phyloP scores from a whole-genome alignment of 257 asterid species.

The Nemophila menziesii region DNA sequence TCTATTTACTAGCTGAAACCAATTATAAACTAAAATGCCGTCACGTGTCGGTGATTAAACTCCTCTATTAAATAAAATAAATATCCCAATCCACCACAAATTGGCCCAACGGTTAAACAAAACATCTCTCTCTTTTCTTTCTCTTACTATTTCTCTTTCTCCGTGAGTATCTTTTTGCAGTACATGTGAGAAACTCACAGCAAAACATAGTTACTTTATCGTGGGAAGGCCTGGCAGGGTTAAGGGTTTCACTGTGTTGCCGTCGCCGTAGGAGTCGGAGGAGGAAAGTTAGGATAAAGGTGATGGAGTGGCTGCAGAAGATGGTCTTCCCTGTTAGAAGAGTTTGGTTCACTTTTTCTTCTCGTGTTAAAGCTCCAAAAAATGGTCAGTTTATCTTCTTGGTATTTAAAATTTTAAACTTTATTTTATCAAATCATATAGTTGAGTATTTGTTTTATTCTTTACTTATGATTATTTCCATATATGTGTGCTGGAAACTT shows the following conservation, averaged over 20 bases:
- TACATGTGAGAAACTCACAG: background rate
- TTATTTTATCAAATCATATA: background rate
- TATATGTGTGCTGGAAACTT: too few relatives aligned
- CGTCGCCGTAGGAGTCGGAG: slow-evolving; percentile 35
- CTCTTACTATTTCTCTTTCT: background rate
- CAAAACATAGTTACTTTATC: background rate
- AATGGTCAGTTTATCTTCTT: slow-evolving; percentile 37
- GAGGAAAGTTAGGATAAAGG: slow-evolving; percentile 43
- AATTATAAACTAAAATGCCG: background rate
- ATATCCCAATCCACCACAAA: too few relatives aligned
- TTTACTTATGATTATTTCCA: too few relatives aligned
- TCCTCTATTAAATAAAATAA: background rate
- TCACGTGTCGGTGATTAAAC: background rate
- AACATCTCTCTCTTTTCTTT: background rate
- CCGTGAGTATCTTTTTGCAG: background rate
- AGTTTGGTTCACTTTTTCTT: slow-evolving; percentile 53
- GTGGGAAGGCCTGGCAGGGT: slow-evolving; percentile 55
- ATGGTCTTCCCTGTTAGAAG: slow-evolving; percentile 70
- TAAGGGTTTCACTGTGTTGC: slow-evolving; percentile 36
- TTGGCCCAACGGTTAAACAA: background rate
- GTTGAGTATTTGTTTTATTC: too few relatives aligned
- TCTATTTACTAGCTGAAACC: background rate
- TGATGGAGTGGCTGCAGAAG: slow-evolving; percentile 68
- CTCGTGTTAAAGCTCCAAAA: slow-evolving; percentile 54
- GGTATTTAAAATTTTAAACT: too few relatives aligned